phyloP scores from a whole-genome alignment of 306 rosid species.

The Vigna radiata region DNA sequence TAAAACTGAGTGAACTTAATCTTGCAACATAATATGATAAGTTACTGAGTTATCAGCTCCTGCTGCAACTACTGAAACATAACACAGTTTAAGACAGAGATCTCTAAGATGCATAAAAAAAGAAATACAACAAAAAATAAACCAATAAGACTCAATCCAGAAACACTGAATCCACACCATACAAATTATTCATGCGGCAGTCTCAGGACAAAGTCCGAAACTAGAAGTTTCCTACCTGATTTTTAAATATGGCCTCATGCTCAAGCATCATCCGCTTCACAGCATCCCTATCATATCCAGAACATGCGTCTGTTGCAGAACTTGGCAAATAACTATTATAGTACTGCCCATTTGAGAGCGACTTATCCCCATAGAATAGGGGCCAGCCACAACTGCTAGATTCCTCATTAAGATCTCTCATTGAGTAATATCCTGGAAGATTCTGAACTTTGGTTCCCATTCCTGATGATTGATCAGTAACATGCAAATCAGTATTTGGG shows the following conservation, averaged over 20 bases:
- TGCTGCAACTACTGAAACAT: slow-evolving; percentile 22
- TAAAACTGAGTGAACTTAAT: slow-evolving; percentile 17
- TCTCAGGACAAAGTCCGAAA: slow-evolving; percentile 15
- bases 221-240: slow-evolving; percentile 61
- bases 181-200: slow-evolving; percentile 23
- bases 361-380: slow-evolving; percentile 69
- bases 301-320: slow-evolving; percentile 59
- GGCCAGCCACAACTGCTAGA: slow-evolving; percentile 93
- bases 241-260: slow-evolving; percentile 86
- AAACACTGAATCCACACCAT: slow-evolving; percentile 1
- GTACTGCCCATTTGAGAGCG: slow-evolving; percentile 67
- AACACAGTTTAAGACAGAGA: slow-evolving; percentile 22
- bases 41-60: slow-evolving; percentile 5
- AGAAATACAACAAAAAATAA: background rate
- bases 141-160: background rate
- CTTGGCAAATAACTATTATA: slow-evolving; percentile 63
- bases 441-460: slow-evolving; percentile 98
- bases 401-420: slow-evolving; percentile 98
- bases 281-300: slow-evolving; percentile 68
- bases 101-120: slow-evolving; percentile 27
- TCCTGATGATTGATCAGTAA: slow-evolving; percentile 59
- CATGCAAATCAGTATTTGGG: slow-evolving; percentile 25
- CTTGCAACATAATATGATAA: slow-evolving; percentile 33
- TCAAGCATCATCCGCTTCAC: slow-evolving; percentile 88
- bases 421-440: slow-evolving; percentile 77